Percentiles rank a stretch among this genome's conserved stretches.
Evolutionary conservation across 345 rosid species (phyloP).

Genomic region (Noccaea bulbosa): DNA sequence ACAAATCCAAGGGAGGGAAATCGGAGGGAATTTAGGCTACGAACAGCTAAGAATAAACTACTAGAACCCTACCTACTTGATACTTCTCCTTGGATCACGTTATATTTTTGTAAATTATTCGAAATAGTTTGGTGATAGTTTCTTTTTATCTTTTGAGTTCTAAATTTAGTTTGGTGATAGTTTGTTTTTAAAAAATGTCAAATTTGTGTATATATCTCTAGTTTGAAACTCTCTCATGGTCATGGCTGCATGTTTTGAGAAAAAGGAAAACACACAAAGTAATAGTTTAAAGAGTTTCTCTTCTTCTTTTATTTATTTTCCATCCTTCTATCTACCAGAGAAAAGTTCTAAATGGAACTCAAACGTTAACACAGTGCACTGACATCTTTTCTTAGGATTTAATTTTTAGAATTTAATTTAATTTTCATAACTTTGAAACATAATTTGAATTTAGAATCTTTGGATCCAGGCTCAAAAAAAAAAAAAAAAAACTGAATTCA

Average conservation of each 20-base stretch:
- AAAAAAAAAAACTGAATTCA: not conserved
- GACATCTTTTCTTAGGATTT: no score
- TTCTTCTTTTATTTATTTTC: not conserved
- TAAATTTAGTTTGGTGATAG: not conserved
- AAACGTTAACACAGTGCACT: no score
- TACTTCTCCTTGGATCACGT: slow-evolving; percentile 30
- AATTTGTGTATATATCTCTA: not conserved
- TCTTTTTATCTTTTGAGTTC: no score
- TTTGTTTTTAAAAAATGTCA: not conserved
- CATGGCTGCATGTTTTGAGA: no score
- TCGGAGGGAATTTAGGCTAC: slow-evolving; percentile 31
- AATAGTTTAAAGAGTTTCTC: no score
- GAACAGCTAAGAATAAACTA: slow-evolving; percentile 27
- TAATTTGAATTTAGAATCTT: not conserved
- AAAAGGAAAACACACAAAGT: no score
- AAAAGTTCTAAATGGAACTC: no score
- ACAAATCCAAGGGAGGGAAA: slow-evolving; percentile 22
- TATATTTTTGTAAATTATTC: slow-evolving; percentile 5
- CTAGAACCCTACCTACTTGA: slow-evolving; percentile 25
- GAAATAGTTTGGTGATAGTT: not conserved
- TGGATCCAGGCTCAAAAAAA: not conserved
- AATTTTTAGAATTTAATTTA: no score
- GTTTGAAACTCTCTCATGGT: not conserved
- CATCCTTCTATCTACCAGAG: not conserved
- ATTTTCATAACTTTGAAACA: not conserved